Evolutionary conservation across 1,284 basidiomycete species (phyloP), one percentile per base, ranked within the genome.

Genomic region (Irpex rosettiformis): DNA sequence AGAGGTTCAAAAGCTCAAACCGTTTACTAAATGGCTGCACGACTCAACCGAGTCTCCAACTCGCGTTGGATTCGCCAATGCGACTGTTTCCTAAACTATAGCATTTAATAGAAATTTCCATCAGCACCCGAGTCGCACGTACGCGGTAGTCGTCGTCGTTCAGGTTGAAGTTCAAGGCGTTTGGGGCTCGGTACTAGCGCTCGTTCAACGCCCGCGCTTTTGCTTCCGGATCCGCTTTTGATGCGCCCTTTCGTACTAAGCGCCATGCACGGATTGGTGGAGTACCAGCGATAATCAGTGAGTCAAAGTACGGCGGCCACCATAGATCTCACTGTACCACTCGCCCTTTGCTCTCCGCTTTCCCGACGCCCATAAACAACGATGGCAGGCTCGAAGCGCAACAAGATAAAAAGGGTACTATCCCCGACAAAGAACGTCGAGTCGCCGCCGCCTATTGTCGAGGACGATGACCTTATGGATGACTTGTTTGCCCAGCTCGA

Each of bases 401-500:
- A 77, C 64, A 91, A 81, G 68, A 62, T 77, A 45, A 87, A 83
- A 72, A 85, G 72, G 59, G 55, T 67, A 68, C 52, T 71, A 67
- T 58, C 71, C 65, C 62, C 72, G 22, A 55, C 59, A 6, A 47
- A 54, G 29, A 29, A 22, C 22, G 22, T 51, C 59, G 61, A 11
- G 71, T 1, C 56, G 57, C 5, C 37, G 2, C 62, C 60, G 2
- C 47, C 60, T 1, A 48, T 52, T 55, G 60, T 70, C 28, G 69
- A 73, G 54, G 79, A 88, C 61, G 82, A 83, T 27, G 79, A 79
- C 3, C 75, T 92, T 55, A 77, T 91, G 76, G 81, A 89, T 62
- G 85, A 91, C 65, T 80, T 93, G 1, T 69, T 92, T 54, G 79
- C 85, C 2, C 85, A 90, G 67, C 82, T 93, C 43, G 88, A 91